Evolutionary conservation across 352 stramenopile species (phyloP).

Genomic region (Phytophthora citricola): DNA sequence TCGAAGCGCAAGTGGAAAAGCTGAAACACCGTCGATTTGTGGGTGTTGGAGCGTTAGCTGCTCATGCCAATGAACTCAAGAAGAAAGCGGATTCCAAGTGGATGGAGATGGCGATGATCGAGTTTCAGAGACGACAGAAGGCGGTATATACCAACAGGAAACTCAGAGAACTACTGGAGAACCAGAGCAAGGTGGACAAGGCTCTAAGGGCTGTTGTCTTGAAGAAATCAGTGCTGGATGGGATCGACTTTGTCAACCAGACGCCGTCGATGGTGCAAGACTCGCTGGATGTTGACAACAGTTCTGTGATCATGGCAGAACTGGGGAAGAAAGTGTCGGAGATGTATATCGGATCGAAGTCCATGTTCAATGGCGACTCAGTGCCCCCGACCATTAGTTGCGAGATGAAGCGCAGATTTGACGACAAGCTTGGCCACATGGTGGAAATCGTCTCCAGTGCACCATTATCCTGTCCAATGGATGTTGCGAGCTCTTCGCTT

Average conservation of each 20-base stretch:
- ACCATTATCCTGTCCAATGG: constrained; percentile 22
- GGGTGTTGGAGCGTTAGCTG: constrained; percentile 8
- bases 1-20: constrained; percentile 26
- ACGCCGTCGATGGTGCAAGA: not conserved
- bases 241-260: constrained; percentile 23
- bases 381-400: constrained; percentile 2
- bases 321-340: constrained; percentile 26
- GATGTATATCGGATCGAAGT: constrained; percentile 22
- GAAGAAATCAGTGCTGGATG: constrained; percentile 27
- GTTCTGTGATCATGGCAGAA: constrained; percentile 28
- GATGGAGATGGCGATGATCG: constrained; percentile 28
- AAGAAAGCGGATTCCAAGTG: constrained; percentile 17
- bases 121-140: constrained; percentile 30
- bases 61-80: constrained; percentile 18
- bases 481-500: constrained; percentile 15
- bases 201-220: constrained; percentile 18
- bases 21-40: constrained; percentile 13
- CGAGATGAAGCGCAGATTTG: constrained; percentile 17
- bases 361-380: not conserved
- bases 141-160: constrained; percentile 31
- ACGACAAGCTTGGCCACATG: constrained; percentile 1
- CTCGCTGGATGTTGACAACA: constrained; percentile 26
- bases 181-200: constrained; percentile 29
- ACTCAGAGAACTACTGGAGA: constrained; percentile 24
- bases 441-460: constrained; percentile 33